Evolutionary conservation across 441 rosid genomes (phyloP).

Genomic region (Mallotus repandus): DNA sequence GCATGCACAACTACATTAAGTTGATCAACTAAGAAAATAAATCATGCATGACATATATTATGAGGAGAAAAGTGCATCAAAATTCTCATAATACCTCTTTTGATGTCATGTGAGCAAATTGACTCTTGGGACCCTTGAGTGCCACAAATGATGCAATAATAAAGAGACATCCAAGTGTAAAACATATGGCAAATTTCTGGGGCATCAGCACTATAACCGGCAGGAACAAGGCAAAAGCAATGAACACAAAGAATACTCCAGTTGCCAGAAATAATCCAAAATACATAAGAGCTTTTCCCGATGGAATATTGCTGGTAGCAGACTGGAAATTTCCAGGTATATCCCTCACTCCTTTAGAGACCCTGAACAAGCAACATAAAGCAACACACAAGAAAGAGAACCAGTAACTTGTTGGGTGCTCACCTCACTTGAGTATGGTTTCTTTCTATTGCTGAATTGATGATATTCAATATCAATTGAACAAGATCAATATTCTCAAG

Average conservation of each 20-base stretch:
- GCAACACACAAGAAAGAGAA: neutral
- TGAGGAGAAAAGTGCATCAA: neutral
- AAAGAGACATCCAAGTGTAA: slow-evolving; percentile 55
- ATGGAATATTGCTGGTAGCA: slow-evolving; percentile 56
- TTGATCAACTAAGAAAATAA: neutral
- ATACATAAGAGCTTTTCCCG: slow-evolving; percentile 59
- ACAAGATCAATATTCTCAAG: neutral
- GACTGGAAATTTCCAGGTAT: slow-evolving; percentile 56
- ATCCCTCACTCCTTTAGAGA: slow-evolving; percentile 58
- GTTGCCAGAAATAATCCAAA: slow-evolving; percentile 53
- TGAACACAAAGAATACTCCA: slow-evolving; percentile 58
- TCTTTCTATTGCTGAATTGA: neutral
- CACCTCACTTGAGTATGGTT: neutral
- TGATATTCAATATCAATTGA: neutral
- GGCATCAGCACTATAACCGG: slow-evolving; percentile 64
- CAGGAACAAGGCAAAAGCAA: slow-evolving; percentile 59
- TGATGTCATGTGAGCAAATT: slow-evolving; percentile 58
- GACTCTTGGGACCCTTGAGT: slow-evolving; percentile 60
- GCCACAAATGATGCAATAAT: slow-evolving; percentile 60
- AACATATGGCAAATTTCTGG: slow-evolving; percentile 71
- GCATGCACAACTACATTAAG: neutral
- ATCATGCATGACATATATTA: neutral
- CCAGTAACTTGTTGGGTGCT: neutral
- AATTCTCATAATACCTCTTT: slow-evolving; percentile 43
- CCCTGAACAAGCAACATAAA: slow-evolving; percentile 33